Evolutionary conservation across 2,329 filamentous ascomycete species (phyloP).

Genomic region (Grosmannia clavigera): DNA sequence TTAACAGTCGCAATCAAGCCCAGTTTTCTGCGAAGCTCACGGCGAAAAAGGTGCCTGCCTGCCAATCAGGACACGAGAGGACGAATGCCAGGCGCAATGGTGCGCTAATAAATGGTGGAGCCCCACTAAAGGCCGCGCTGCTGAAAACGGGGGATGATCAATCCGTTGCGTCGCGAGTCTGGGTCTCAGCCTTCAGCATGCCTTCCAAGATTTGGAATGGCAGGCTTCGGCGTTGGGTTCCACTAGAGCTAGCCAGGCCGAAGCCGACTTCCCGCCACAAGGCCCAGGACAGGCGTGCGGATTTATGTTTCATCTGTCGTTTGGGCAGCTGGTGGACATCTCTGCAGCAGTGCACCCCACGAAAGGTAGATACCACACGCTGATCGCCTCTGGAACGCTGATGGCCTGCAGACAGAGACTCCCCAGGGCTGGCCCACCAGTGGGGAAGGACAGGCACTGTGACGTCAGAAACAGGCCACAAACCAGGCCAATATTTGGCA

Average conservation of each 20-base stretch:
- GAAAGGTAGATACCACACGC: not conserved
- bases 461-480: slow-evolving; percentile 1
- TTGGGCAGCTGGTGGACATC: not conserved
- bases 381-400: no score
- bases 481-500: not conserved
- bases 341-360: not conserved
- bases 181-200: not conserved
- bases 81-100: not conserved
- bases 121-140: not conserved
- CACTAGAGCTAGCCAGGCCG: no score
- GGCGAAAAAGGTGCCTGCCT: not conserved
- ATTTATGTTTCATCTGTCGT: no score
- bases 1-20: not conserved
- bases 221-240: not conserved
- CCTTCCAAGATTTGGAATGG: not conserved
- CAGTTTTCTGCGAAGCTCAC: not conserved
- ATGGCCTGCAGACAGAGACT: no score
- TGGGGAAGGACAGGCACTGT: not conserved
- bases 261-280: no score
- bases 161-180: not conserved
- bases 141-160: not conserved
- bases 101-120: not conserved
- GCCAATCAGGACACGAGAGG: not conserved
- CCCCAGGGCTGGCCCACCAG: no score
- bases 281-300: not conserved